Conservation (phyloP, 805 yeast genomes). For the Teunomyces cretensis region DNA sequence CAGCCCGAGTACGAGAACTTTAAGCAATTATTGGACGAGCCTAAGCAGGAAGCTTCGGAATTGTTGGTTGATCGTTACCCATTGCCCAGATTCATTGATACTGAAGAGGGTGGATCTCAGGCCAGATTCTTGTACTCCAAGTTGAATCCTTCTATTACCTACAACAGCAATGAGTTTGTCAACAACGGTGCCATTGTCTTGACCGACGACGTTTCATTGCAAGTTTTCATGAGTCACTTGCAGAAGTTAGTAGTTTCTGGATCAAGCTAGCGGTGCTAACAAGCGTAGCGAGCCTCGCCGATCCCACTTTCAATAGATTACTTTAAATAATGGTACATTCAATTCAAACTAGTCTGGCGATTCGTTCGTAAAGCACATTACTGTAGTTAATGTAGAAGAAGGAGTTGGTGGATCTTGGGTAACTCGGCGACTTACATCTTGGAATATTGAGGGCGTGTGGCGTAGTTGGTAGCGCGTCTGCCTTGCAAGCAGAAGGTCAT, state of each 20-base stretch:
- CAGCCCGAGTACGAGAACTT: conserved; percentile 87
- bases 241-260: conserved; percentile 80
- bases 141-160: conserved; percentile 89
- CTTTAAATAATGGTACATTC: neutral
- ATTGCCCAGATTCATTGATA: conserved; percentile 93
- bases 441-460: conserved; percentile 60
- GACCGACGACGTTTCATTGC: conserved; percentile 94
- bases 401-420: neutral
- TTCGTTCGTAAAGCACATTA: too few relatives aligned
- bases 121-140: conserved; percentile 95
- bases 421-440: neutral
- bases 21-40: conserved; percentile 81
- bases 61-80: conserved; percentile 93
- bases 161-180: conserved; percentile 57
- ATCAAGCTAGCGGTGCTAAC: conserved; percentile 23
- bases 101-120: conserved; percentile 98
- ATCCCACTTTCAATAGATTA: neutral
- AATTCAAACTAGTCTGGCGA: too few relatives aligned
- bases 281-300: neutral
- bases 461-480: conserved; percentile 82
- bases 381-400: too few relatives aligned
- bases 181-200: conserved; percentile 73
- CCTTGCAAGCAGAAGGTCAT: conserved; percentile 78
- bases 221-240: conserved; percentile 92
- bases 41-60: conserved; percentile 89